These are phyloP conservation scores for Colletotrichum costaricense DNA, from an alignment of 2,329 filamentous ascomycete species.

Conservation along the genomic window DNA sequence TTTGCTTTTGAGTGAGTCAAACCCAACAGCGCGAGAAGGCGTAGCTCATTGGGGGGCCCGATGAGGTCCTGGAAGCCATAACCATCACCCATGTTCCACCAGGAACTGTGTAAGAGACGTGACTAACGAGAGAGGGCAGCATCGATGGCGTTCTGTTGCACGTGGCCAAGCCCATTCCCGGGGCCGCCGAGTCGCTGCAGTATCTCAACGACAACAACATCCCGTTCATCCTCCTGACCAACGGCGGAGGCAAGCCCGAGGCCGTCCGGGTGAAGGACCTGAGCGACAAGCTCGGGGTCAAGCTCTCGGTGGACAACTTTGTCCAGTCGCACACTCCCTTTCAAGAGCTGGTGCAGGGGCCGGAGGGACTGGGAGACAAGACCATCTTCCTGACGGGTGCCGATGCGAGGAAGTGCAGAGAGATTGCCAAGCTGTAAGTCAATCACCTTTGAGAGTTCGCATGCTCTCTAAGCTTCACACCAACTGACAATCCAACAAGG, in stretches of 20 bases:
- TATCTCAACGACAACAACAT: constrained; percentile 81
- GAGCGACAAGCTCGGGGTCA: constrained; percentile 57
- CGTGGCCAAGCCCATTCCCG: constrained; percentile 80
- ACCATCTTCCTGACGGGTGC: constrained; percentile 82
- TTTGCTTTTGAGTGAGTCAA: constrained; percentile 51
- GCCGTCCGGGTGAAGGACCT: constrained; percentile 37
- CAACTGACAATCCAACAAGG: constrained; percentile 38
- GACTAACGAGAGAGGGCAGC: constrained; percentile 42
- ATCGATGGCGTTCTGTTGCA: constrained; percentile 97
- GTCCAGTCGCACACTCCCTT: constrained; percentile 95
- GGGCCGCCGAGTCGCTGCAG: constrained; percentile 78
- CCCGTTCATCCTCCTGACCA: constrained; percentile 94
- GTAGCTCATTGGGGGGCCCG: no score
- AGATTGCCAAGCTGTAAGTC: constrained; percentile 75
- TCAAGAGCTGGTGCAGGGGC: constrained; percentile 73
- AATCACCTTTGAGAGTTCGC: constrained; percentile 39
- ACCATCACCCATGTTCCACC: no score
- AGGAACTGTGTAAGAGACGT: background rate
- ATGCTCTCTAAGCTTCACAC: background rate
- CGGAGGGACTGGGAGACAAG: constrained; percentile 65
- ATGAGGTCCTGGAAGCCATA: no score
- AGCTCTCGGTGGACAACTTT: constrained; percentile 67
- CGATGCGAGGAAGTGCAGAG: constrained; percentile 73
- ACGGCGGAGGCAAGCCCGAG: constrained; percentile 91
- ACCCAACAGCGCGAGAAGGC: no score